phyloP scores from a whole-genome alignment of 352 stramenopile genomes.

The Phytophthora litchii region DNA sequence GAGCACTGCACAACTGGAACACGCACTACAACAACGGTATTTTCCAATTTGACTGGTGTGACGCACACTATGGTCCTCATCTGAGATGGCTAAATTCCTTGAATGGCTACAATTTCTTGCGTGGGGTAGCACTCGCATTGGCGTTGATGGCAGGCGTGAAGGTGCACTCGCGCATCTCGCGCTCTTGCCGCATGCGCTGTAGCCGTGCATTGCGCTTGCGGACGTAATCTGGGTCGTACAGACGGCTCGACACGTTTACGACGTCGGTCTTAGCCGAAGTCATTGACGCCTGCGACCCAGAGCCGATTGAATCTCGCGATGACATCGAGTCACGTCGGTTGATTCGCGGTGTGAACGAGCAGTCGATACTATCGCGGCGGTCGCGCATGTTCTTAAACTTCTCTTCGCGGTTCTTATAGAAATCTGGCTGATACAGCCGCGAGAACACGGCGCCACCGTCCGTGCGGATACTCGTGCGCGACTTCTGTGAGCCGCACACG shows the following conservation, averaged over 20 bases:
- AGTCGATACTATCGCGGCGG: slow-evolving; percentile 66
- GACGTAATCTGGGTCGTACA: slow-evolving; percentile 89
- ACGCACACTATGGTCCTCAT: slow-evolving; percentile 23
- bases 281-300: slow-evolving; percentile 59
- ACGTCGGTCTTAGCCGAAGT: slow-evolving; percentile 82
- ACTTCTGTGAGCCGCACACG: slow-evolving; percentile 76
- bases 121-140: slow-evolving; percentile 32
- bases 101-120: slow-evolving; percentile 39
- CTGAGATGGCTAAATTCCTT: slow-evolving; percentile 23
- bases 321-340: slow-evolving; percentile 62
- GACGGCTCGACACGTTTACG: slow-evolving; percentile 71
- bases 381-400: slow-evolving; percentile 71
- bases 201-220: slow-evolving; percentile 78
- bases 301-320: slow-evolving; percentile 70
- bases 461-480: slow-evolving; percentile 72
- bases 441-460: slow-evolving; percentile 85
- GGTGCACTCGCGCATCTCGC: slow-evolving; percentile 82
- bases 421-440: slow-evolving; percentile 83
- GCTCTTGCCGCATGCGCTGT: slow-evolving; percentile 77
- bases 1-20: no score
- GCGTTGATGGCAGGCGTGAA: slow-evolving; percentile 76
- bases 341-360: slow-evolving; percentile 64
- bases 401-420: slow-evolving; percentile 78
- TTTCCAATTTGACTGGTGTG: slow-evolving; percentile 10
- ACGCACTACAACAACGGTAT: background rate